Evolutionary conservation across 371 early-diverging fungal genomes (phyloP).

Genomic region (Blastocladiella emersonii): DNA sequence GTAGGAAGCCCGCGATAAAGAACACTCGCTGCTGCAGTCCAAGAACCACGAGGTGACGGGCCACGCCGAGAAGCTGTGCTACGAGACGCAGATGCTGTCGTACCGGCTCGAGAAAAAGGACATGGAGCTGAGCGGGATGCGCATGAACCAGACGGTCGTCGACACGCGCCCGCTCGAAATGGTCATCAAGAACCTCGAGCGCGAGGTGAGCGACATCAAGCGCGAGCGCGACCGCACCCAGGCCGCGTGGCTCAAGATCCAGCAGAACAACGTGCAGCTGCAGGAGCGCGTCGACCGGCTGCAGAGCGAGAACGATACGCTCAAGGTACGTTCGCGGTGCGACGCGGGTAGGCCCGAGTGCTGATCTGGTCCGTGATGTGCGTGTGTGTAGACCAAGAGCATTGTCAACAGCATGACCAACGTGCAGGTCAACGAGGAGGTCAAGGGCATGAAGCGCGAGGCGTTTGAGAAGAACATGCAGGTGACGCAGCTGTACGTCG

Average conservation of each 20-base stretch:
- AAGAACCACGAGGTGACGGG: conserved; percentile 16
- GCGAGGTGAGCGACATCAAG: conserved; percentile 17
- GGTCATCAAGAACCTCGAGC: conserved; percentile 18
- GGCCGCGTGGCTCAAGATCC: conserved; percentile 26
- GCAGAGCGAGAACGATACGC: conserved; percentile 17
- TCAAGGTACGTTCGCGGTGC: conserved; percentile 11
- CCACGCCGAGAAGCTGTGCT: conserved; percentile 21
- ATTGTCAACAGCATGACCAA: conserved; percentile 26
- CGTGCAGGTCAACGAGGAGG: conserved; percentile 18
- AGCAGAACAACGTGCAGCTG: conserved; percentile 22
- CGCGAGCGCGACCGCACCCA: conserved; percentile 25
- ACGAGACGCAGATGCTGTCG: conserved; percentile 24
- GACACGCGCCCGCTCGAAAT: conserved; percentile 16
- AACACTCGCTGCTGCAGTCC: neutral
- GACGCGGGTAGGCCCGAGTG: neutral
- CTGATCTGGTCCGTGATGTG: neutral
- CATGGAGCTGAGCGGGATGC: conserved; percentile 25
- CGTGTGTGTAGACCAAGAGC: conserved; percentile 19
- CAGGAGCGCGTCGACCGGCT: conserved; percentile 14
- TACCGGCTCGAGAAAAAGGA: conserved; percentile 31
- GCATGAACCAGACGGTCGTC: neutral
- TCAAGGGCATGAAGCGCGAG: conserved; percentile 19
- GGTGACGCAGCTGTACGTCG: conserved; percentile 20
- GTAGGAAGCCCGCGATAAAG: neutral
- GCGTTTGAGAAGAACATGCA: conserved; percentile 28